Base-by-base conservation (phyloP, 179 eudicot genomes). In the Drosera spatulata region DNA sequence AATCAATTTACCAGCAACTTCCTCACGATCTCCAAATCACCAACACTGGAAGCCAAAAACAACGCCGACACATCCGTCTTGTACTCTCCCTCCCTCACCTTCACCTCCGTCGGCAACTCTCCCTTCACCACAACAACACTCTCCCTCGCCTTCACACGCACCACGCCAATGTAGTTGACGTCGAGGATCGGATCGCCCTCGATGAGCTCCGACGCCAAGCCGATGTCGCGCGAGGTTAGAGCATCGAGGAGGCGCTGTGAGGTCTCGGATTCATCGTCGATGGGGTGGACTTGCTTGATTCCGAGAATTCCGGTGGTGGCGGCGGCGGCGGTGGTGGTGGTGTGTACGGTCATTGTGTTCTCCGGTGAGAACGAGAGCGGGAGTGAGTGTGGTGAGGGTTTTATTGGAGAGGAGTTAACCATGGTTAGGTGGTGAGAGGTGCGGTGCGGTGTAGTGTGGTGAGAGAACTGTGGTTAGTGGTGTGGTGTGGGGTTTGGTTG, bases 31-130 rank as follows among this genome's bases (percentile, higher is more conserved):
- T 66, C 49, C 63, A 71, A 48, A 52, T 78, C 75, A 11, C 95
- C 96, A 49, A 70, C 66, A 62, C 79, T 85, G 69, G 69, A 85
- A 33, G 95, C 91, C 22, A 88, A 69, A 64, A 91, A 91, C 75
- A 91, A 66, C 3, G 96, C 73, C 60, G 96, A 88, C 49, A 83
- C 98, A 52, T 91, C 98, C 10, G 89, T 76, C 62, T 69, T 78
- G 60, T 88, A 76, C 73, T 84, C 87, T 56, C 81, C 84, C 39
- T 70, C 81, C 12, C 72, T 75, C 2, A 88, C 67, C 2, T 72
- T 58, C 7, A 80, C 82, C 42, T 75, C 85, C 50, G 64, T 79
- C 7, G 87, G 70, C 61, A 62, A 61, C 39, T 82, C 79, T 55
- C 86, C 93, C 10, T 71, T 75, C 56, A 78, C 67, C 11, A 71